Base-by-base conservation (phyloP, 768 basidiomycete genomes). In the Podaxis sp. region DNA sequence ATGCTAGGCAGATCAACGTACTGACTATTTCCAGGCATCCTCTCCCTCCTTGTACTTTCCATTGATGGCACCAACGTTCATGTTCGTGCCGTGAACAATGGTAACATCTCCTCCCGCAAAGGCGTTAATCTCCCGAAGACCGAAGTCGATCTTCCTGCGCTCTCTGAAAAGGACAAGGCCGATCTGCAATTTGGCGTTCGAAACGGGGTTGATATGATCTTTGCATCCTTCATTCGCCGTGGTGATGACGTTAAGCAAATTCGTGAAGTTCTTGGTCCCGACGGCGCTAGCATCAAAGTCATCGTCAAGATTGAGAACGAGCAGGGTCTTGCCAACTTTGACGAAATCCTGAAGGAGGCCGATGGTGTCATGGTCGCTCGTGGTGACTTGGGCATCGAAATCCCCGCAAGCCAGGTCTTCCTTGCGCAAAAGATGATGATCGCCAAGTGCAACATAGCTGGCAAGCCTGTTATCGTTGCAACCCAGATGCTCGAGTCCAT, bases 391-490 rank as follows among this genome's bases (percentile, higher is more conserved):
- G 97, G 97, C 75, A 99, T 99, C 71, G 97, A 99, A 79, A 99
- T 99, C 69, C 97, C 97, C n/a, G 95, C 97, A 49, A 92, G 90
- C 71, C 97, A 99, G 73, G 97, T 99, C 51, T 99, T 99, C 85
- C 82, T 99, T 70, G 97, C 97, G 7, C 97, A 99, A 76, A 99
- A 99, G 82, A 99, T 99, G 96, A 99, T 99, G 96, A 99, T 99
- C 70, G 87, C 96, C 64, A 99, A 99, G 81, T 97, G 95, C 81
- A 98, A 97, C 82, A 92, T 96, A 71, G 89, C 86, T 59, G 97
- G 97, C 69, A 99, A 99, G 82, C 96, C 97, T 46, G 92, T 93
- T 71, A 99, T 99, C 73, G 96, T 97, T 65, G 97, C 97, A 9
- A 99, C 97, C 13, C 96, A 99, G 77, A 99, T 99, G 96, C 89